Conservation (phyloP, 2,329 filamentous ascomycete genomes). For the Fusarium sp. region DNA sequence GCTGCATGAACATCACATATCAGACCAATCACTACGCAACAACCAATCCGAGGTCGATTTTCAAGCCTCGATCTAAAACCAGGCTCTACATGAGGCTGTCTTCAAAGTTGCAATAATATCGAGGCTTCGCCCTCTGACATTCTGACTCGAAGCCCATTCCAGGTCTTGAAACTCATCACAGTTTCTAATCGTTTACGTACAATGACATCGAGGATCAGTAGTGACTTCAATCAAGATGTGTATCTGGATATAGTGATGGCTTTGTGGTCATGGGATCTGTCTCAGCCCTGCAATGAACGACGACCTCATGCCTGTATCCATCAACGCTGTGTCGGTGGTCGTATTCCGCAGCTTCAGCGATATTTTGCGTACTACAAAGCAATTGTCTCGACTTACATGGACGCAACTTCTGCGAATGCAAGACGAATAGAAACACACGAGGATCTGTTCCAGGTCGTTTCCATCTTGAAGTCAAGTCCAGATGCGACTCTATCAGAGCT, state of each 20-base stretch:
- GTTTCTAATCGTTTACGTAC: not conserved
- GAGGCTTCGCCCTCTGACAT: too few species aligned
- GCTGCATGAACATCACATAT: not conserved
- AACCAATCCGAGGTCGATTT: not conserved
- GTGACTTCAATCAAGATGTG: not conserved
- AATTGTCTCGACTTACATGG: not conserved
- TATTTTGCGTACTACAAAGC: not conserved
- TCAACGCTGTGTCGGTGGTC: not conserved
- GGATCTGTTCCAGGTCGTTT: not conserved
- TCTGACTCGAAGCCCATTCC: too few species aligned
- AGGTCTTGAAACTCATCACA: too few species aligned
- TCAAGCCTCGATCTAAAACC: not conserved
- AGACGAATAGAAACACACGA: not conserved
- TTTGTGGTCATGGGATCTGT: not conserved
- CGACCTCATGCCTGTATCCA: not conserved
- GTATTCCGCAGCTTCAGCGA: not conserved
- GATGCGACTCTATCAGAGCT: not conserved
- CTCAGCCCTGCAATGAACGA: not conserved
- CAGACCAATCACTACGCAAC: not conserved
- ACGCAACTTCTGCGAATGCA: not conserved
- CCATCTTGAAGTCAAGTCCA: not conserved
- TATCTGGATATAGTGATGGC: not conserved
- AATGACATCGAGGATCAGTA: not conserved
- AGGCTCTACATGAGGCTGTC: not conserved
- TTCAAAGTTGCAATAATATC: fast-evolving